Conservation (phyloP, 2,329 filamentous ascomycete genomes). For the Pseudogymnoascus sp. region DNA sequence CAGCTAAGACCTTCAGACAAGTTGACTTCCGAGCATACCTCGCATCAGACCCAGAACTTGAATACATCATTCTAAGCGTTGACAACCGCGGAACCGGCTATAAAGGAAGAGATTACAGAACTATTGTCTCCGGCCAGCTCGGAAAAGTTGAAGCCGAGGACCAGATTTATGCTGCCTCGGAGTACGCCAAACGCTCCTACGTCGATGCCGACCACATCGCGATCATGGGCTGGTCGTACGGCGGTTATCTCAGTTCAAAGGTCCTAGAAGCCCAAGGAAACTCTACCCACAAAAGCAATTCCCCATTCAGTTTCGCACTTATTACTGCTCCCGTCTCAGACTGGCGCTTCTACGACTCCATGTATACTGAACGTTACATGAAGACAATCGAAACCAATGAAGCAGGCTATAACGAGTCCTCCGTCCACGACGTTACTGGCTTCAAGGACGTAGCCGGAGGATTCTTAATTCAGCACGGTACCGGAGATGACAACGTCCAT, state of each 20-base stretch:
- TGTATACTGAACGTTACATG: slow-evolving; percentile 70
- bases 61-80: slow-evolving; percentile 61
- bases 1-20: slow-evolving; percentile 47
- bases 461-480: slow-evolving; percentile 58
- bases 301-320: slow-evolving; percentile 50
- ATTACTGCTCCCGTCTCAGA: slow-evolving; percentile 61
- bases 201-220: slow-evolving; percentile 53
- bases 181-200: slow-evolving; percentile 45
- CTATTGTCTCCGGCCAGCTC: slow-evolving; percentile 49
- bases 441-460: slow-evolving; percentile 57
- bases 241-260: slow-evolving; percentile 60
- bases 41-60: slow-evolving; percentile 58
- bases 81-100: slow-evolving; percentile 62
- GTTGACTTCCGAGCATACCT: slow-evolving; percentile 57
- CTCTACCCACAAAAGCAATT: slow-evolving; percentile 24
- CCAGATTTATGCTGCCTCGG: slow-evolving; percentile 58
- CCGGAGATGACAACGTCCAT: slow-evolving; percentile 65
- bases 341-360: slow-evolving; percentile 64
- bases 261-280: slow-evolving; percentile 56
- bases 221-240: slow-evolving; percentile 65
- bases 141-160: slow-evolving; percentile 58
- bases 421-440: slow-evolving; percentile 49
- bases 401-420: slow-evolving; percentile 53
- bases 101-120: slow-evolving; percentile 57
- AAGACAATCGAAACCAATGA: slow-evolving; percentile 51